Evolutionary conservation across 306 rosid species (phyloP).

Genomic region (Fagus crenata): DNA sequence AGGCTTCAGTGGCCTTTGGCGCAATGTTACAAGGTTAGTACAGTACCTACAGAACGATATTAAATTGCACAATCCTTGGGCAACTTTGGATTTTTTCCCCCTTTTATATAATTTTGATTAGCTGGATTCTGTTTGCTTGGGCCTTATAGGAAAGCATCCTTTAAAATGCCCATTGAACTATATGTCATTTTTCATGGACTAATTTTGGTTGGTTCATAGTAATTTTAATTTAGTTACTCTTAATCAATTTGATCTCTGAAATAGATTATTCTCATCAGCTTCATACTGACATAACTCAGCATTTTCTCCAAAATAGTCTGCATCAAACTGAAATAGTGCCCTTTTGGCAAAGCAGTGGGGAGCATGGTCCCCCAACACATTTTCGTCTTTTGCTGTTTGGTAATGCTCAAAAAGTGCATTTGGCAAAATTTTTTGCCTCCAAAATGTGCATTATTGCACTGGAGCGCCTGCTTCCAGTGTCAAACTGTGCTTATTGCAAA

Average conservation of each 20-base stretch:
- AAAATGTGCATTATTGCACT: no score
- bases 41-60: not conserved
- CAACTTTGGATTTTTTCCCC: not conserved
- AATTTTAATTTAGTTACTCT: slow-evolving; percentile 24
- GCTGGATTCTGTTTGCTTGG: slow-evolving; percentile 11
- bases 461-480: no score
- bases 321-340: not conserved
- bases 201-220: not conserved
- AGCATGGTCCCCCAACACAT: no score
- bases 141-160: slow-evolving; percentile 9
- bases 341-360: no score
- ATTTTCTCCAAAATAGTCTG: slow-evolving; percentile 21
- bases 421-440: no score
- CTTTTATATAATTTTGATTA: slow-evolving; percentile 1
- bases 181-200: slow-evolving; percentile 3
- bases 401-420: no score
- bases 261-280: slow-evolving; percentile 2
- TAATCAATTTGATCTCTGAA: slow-evolving; percentile 25
- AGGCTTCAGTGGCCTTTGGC: slow-evolving; percentile 99
- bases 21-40: slow-evolving; percentile 93
- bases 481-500: no score
- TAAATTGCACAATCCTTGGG: not conserved
- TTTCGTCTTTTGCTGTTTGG: no score
- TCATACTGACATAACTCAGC: slow-evolving; percentile 13
- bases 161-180: slow-evolving; percentile 15